Conservation (phyloP, 1,284 basidiomycete genomes). For the Irpex rosettiformis region DNA sequence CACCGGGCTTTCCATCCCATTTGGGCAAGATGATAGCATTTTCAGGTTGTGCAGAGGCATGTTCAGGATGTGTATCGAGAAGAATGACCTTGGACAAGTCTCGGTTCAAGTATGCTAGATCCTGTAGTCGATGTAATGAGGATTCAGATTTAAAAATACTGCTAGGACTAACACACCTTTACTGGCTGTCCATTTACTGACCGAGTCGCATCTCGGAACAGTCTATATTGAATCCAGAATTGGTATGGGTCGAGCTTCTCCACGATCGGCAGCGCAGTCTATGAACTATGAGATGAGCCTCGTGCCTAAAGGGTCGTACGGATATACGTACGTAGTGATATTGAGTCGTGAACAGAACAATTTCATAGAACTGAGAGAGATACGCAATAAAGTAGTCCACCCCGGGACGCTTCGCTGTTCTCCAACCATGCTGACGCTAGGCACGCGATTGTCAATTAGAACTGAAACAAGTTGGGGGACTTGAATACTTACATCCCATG, state of each 20-base stretch:
- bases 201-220: constrained; percentile 89
- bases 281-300: constrained; percentile 3
- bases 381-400: constrained; percentile 98
- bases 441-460: background rate
- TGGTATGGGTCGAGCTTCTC: constrained; percentile 95
- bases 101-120: constrained; percentile 90
- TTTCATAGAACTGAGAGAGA: constrained; percentile 96
- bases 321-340: constrained; percentile 73
- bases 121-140: constrained; percentile 39
- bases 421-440: constrained; percentile 84
- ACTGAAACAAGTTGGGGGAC: background rate
- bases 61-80: constrained; percentile 83
- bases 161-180: constrained; percentile 47
- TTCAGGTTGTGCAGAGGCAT: constrained; percentile 80
- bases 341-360: constrained; percentile 94
- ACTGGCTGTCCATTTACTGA: constrained; percentile 77
- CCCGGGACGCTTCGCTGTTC: constrained; percentile 92
- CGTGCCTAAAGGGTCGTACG: constrained; percentile 2
- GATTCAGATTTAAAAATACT: too few relatives aligned
- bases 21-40: constrained; percentile 85
- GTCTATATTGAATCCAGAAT: constrained; percentile 84
- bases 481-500: constrained; percentile 81
- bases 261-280: constrained; percentile 88
- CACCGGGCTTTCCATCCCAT: constrained; percentile 83
- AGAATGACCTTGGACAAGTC: constrained; percentile 89